Evolutionary conservation across 2,329 filamentous ascomycete genomes (phyloP), one percentile per base, ranked within the genome.

Genomic region (Truncatella angustata): DNA sequence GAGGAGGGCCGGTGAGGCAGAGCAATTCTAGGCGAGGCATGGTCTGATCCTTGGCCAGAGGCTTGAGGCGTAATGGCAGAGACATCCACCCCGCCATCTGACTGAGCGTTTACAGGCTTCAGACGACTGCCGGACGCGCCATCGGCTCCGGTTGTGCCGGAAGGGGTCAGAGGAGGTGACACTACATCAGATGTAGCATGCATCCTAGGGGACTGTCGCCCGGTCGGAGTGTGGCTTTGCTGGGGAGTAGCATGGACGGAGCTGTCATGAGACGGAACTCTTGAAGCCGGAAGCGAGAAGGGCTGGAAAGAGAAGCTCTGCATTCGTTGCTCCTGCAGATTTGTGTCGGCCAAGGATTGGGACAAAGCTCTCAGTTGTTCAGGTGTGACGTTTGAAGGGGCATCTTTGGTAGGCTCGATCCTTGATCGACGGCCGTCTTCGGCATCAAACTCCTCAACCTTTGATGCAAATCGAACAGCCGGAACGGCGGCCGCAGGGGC

Each of bases 261-360:
- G 61, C 83, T 81, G 58, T 86, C 83, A 57, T 78, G 75, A n/a
- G 83, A 86, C 14, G 71, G 74, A 39, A 82, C 78, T 72, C 90
- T 82, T 42, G 90, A 93, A 28, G 83, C 80, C 34, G 94, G 93
- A 49, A 97, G 78, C 32, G 94, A 97, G 57, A 96, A 86, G 30
- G 93, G 87, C 67, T 97, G 92, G 65, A 92, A 97, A 39, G 88
- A 86, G 71, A 91, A 96, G 66, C 91, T 90, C 66, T 88, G 88
- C 77, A 96, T 84, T 57, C 92, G 84, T 52, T 85, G 81, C 62
- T 92, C 87, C 73, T 97, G 92, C 55, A 96, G 79, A 61, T 87
- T 84, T 43, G 85, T 81, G 56, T 84, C 84, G 58, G 91, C 87
- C 23, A 96, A 75, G 21, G 84, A 86, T 60, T 85, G 82, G 47